Base-by-base conservation (phyloP, 2,329 filamentous ascomycete genomes). In the Neophaeococcomyces aloes region DNA sequence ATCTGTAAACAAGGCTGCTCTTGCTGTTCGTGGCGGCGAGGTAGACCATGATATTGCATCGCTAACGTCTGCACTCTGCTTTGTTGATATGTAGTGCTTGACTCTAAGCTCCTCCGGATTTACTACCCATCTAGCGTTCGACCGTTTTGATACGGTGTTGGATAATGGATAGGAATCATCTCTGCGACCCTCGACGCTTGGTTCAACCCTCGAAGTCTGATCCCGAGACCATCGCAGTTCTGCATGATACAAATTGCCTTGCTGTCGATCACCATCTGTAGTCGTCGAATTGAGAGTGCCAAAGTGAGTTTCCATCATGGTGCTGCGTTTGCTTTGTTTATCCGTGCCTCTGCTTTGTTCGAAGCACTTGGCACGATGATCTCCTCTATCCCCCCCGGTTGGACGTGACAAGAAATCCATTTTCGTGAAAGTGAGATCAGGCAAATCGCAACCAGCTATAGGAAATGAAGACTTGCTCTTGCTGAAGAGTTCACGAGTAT, bases 351-450 rank as follows among this genome's bases (percentile, higher is more conserved):
- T 13, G 11, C 23, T 29, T 17, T 39, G 23, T n/a, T 17, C 10
- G 4, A 4, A 29, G 27, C 27, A n/a, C 2, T 8, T 29, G 5
- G 14, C 8, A 18, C 23, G n/a, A n/a, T 8, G 14, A 14, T 29
- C 23, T 29, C 17, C 3, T 31, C 48, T 51, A 8, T 7, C 37
- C 3, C 17, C 25, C 19, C 31, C n/a, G 13, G 23, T 7, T 8
- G 27, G 3, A 14, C 45, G 50, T 17, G 37, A 45, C 15, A 55
- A 48, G 37, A 54, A 56, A 6, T 32, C 36, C 53, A 55, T 55
- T 21, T 53, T 48, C 5, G 54, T 44, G 33, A 56, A 56, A 5
- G 51, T 46, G n/a, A 56, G 47, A 36, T 55, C 54, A 11, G 51
- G 53, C n/a, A 54, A 15, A 29, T 43, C 53, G 18, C 29, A 45